A percentile compares a stretch with the other conserved stretches of the same genome.
Conservation (phyloP, 805 yeast genomes). For the Yamadazyma scolyti region DNA sequence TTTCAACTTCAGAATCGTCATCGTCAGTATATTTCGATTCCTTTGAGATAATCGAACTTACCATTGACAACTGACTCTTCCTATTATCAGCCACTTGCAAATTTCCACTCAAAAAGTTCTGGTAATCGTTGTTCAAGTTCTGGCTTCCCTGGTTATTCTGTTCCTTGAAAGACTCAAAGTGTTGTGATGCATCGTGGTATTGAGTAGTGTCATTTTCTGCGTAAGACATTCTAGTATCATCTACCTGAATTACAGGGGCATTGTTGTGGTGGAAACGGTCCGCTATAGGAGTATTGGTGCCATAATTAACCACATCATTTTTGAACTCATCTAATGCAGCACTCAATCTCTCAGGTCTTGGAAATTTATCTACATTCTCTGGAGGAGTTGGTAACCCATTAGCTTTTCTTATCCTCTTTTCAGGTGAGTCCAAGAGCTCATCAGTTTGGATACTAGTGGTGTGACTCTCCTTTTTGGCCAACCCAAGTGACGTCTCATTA, state of each 20-base stretch:
- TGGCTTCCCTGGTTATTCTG: constrained; percentile 8
- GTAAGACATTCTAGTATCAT: constrained; percentile 8
- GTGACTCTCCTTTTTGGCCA: constrained; percentile 6
- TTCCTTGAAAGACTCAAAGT: constrained; percentile 12
- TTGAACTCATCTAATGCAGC: constrained; percentile 25
- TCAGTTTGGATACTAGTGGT: constrained; percentile 10
- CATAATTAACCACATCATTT: constrained; percentile 19
- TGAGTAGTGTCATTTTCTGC: constrained; percentile 4
- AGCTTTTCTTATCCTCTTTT: constrained; percentile 2
- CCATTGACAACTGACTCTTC: constrained; percentile 36
- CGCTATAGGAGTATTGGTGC: constrained; percentile 9
- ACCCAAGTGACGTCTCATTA: constrained; percentile 9
- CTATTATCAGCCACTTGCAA: constrained; percentile 12
- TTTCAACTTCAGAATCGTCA: constrained; percentile 24
- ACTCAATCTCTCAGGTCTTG: constrained; percentile 16
- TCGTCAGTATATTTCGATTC: constrained; percentile 25
- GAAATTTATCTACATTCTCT: not conserved
- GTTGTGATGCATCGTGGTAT: constrained; percentile 12
- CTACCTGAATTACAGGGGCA: constrained; percentile 4
- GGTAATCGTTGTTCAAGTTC: constrained; percentile 22
- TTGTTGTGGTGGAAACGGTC: constrained; percentile 9
- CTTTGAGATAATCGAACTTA: constrained; percentile 39
- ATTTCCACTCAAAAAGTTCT: constrained; percentile 18
- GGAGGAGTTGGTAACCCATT: constrained; percentile 8
- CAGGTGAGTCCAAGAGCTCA: constrained; percentile 12